Percentiles rank a stretch among this genome's conserved stretches.
Conservation (phyloP, 2,329 filamentous ascomycete genomes). For the Lecanicillium sp. region DNA sequence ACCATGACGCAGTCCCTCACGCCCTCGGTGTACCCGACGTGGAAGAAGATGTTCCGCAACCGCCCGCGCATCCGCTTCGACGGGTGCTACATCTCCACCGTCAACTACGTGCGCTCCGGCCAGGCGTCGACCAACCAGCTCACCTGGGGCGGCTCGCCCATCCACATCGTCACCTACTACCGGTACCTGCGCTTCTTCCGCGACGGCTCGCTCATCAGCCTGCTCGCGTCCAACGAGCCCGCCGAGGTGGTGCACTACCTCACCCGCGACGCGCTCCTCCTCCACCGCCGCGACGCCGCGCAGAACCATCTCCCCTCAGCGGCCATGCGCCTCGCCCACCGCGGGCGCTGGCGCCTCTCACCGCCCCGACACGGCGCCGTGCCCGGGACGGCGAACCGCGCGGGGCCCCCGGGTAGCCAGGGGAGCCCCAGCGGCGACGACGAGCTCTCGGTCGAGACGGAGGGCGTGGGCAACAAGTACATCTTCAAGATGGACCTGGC, state of each 20-base stretch:
- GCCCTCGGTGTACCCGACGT: slow-evolving; percentile 43
- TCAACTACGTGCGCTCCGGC: slow-evolving; percentile 87
- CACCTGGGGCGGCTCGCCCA: slow-evolving; percentile 67
- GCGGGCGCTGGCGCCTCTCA: slow-evolving; percentile 48
- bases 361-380: slow-evolving; percentile 37
- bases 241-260: slow-evolving; percentile 82
- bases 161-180: slow-evolving; percentile 97
- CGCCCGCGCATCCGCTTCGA: slow-evolving; percentile 89
- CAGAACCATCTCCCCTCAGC: slow-evolving; percentile 31
- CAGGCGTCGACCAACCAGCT: slow-evolving; percentile 63
- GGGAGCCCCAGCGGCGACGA: slow-evolving; percentile 47
- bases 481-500: slow-evolving; percentile 76
- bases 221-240: slow-evolving; percentile 77
- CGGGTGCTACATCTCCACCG: slow-evolving; percentile 92
- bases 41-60: slow-evolving; percentile 67
- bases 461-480: slow-evolving; percentile 73
- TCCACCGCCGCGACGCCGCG: slow-evolving; percentile 31
- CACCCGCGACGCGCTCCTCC: slow-evolving; percentile 60
- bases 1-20: slow-evolving; percentile 37
- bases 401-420: slow-evolving; percentile 37
- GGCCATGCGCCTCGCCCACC: slow-evolving; percentile 64
- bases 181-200: slow-evolving; percentile 94
- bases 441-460: slow-evolving; percentile 77
- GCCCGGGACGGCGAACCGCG: slow-evolving; percentile 62
- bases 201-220: slow-evolving; percentile 74